These are phyloP conservation scores for Eucalyptus dawsonii DNA, from an alignment of 345 rosid genomes.

Conservation along the genomic window DNA sequence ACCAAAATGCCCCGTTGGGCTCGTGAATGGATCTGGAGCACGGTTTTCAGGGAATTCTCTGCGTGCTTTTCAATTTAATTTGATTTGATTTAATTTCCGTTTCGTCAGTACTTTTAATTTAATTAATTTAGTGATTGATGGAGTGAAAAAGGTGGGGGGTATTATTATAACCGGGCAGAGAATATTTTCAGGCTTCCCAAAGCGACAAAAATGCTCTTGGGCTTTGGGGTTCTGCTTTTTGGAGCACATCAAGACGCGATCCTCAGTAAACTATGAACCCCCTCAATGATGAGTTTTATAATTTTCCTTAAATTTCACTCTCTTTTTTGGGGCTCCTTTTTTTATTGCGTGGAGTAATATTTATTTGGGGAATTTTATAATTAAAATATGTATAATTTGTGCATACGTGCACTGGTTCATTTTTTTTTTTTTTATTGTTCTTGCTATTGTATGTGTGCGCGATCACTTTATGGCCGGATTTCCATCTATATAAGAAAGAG, in stretches of 20 bases:
- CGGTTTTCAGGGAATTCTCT: not conserved
- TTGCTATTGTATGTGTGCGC: not conserved
- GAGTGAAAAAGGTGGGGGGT: not conserved
- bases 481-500: not conserved
- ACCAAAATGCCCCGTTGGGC: conserved; percentile 5
- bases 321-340: not conserved
- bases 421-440: not conserved
- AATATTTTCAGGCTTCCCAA: conserved; percentile 57
- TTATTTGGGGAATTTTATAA: not conserved
- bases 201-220: conserved; percentile 54
- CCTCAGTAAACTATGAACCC: not conserved
- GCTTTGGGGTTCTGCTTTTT: not conserved
- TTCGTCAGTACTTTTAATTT: not conserved
- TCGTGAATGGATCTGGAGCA: not conserved
- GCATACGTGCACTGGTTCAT: not conserved
- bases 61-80: not conserved
- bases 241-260: conserved; percentile 5
- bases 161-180: not conserved
- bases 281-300: not conserved
- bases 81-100: not conserved
- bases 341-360: not conserved
- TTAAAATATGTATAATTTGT: not conserved
- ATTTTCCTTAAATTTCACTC: not conserved
- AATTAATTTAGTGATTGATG: not conserved
- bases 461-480: not conserved